These are phyloP conservation scores for Phytophthora ramorum DNA, from an alignment of 352 stramenopile genomes.

Conservation along the genomic window DNA sequence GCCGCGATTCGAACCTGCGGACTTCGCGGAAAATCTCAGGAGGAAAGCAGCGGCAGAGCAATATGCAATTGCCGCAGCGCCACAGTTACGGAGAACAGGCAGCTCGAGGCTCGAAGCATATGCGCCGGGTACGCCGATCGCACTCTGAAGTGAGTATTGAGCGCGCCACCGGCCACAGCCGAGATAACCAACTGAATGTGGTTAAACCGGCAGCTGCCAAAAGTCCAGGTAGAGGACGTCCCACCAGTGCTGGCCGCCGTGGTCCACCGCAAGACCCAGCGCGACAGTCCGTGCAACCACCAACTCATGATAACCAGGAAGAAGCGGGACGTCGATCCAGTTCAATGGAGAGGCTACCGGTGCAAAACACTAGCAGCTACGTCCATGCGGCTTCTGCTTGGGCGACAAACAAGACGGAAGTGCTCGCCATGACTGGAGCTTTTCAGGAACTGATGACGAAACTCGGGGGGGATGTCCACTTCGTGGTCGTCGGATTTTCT, in stretches of 20 bases:
- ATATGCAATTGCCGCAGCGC: constrained; percentile 37
- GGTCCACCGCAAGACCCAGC: constrained; percentile 29
- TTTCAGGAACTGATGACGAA: constrained; percentile 86
- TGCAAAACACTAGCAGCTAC: constrained; percentile 62
- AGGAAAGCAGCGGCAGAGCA: constrained; percentile 43
- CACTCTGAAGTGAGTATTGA: constrained; percentile 61
- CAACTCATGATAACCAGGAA: constrained; percentile 42
- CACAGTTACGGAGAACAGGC: constrained; percentile 43
- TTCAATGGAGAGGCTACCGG: constrained; percentile 58
- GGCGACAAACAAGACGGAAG: constrained; percentile 78
- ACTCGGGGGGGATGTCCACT: constrained; percentile 80
- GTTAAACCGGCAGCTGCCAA: constrained; percentile 20
- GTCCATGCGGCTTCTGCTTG: constrained; percentile 77
- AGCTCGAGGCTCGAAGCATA: constrained; percentile 43
- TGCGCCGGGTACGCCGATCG: constrained; percentile 47
- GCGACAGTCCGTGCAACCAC: constrained; percentile 25
- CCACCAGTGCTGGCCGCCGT: constrained; percentile 24
- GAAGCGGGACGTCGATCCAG: constrained; percentile 51
- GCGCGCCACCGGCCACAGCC: constrained; percentile 21
- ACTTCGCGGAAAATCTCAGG: constrained; percentile 44
- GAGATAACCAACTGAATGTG: constrained; percentile 20
- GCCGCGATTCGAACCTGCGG: constrained; percentile 44
- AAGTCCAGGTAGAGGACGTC: constrained; percentile 24
- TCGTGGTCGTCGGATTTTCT: constrained; percentile 87
- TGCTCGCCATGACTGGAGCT: constrained; percentile 73